These are phyloP conservation scores for Fusarium mexicanum DNA, from an alignment of 2,329 filamentous ascomycete genomes.

Conservation along the genomic window DNA sequence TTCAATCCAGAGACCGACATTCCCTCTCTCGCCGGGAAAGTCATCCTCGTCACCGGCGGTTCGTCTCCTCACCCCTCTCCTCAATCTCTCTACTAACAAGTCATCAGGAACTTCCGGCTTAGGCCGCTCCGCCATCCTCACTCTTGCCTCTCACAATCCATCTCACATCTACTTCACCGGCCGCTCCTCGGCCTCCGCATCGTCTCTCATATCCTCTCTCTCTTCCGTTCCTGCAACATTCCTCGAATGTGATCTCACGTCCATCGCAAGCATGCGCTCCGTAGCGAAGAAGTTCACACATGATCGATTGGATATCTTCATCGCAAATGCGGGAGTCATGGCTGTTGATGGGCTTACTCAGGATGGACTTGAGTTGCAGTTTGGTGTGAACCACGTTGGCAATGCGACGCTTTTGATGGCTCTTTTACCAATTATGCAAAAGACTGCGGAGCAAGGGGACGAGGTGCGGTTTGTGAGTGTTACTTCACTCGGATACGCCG, in stretches of 20 bases:
- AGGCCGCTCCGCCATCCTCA: conserved; percentile 41
- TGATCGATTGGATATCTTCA: conserved; percentile 54
- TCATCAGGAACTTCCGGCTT: conserved; percentile 49
- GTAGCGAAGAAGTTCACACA: conserved; percentile 54
- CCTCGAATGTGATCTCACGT: conserved; percentile 60
- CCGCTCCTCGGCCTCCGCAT: conserved; percentile 55
- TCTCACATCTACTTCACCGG: conserved; percentile 65
- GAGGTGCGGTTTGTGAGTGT: conserved; percentile 40
- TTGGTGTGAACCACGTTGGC: conserved; percentile 49
- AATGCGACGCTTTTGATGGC: conserved; percentile 48
- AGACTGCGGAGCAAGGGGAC: conserved; percentile 23
- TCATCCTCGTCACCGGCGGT: conserved; percentile 63
- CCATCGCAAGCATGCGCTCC: conserved; percentile 57
- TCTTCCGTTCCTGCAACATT: conserved; percentile 42
- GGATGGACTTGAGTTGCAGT: conserved; percentile 50
- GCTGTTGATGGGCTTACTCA: conserved; percentile 40
- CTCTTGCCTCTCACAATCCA: conserved; percentile 54
- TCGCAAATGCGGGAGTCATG: conserved; percentile 52
- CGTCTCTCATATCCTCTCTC: conserved; percentile 54
- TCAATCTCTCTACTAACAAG: neutral
- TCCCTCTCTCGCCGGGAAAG: conserved; percentile 56
- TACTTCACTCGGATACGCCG: conserved; percentile 42
- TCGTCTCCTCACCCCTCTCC: neutral
- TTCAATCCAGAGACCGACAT: conserved; percentile 56
- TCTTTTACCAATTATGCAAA: conserved; percentile 43